Conservation (phyloP, 345 rosid genomes). For the thale cress (Arabidopsis thaliana) region DNA sequence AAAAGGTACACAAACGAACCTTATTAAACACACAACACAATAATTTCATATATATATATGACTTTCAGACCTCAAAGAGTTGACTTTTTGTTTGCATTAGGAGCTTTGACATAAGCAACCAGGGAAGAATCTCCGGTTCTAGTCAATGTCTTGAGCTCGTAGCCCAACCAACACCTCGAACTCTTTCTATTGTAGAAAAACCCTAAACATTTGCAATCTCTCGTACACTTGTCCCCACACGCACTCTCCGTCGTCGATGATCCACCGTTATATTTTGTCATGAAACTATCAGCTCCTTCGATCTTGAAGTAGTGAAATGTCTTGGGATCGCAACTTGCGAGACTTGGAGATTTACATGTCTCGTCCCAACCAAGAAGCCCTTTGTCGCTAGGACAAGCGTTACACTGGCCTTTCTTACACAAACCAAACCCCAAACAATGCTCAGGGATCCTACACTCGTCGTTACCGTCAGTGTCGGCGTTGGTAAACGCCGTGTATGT, state of each 20-base stretch:
- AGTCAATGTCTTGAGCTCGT: slow-evolving; percentile 60
- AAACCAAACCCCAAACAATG: slow-evolving; percentile 43
- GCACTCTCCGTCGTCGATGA: slow-evolving; percentile 47
- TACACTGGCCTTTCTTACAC: slow-evolving; percentile 45
- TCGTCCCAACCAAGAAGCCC: slow-evolving; percentile 58
- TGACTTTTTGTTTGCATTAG: slow-evolving; percentile 28
- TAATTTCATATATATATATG: background rate
- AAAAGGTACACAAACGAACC: background rate
- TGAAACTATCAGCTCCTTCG: slow-evolving; percentile 61
- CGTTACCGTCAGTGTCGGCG: slow-evolving; percentile 38
- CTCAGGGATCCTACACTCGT: slow-evolving; percentile 45
- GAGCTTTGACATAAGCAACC: slow-evolving; percentile 46
- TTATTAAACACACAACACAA: slow-evolving; percentile 13
- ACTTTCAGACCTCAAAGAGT: slow-evolving; percentile 24
- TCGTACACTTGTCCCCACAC: slow-evolving; percentile 57
- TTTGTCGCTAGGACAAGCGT: slow-evolving; percentile 44
- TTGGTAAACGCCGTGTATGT: slow-evolving; percentile 51
- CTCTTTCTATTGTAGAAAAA: slow-evolving; percentile 56
- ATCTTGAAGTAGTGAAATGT: slow-evolving; percentile 50
- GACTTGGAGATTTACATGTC: slow-evolving; percentile 43
- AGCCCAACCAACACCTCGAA: slow-evolving; percentile 62
- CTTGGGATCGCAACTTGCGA: slow-evolving; percentile 27
- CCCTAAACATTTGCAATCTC: slow-evolving; percentile 67
- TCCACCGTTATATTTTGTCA: slow-evolving; percentile 54
- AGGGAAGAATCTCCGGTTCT: slow-evolving; percentile 36